Evolutionary conservation across 2,329 filamentous ascomycete genomes (phyloP).

Genomic region (Torrubiella hemipterigena): DNA sequence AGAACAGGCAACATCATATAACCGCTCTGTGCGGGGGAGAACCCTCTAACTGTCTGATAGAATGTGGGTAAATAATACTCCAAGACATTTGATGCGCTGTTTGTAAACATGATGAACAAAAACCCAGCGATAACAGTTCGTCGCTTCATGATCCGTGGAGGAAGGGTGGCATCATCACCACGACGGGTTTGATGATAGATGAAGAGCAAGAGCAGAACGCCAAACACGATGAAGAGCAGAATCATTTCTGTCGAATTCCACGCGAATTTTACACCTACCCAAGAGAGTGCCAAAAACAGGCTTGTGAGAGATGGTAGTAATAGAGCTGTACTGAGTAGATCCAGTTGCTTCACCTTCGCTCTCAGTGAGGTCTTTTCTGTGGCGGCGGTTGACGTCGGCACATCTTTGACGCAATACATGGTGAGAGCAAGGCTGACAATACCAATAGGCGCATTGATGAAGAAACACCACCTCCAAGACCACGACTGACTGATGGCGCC

Average conservation of each 20-base stretch:
- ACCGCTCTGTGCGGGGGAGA: slow-evolving; percentile 18
- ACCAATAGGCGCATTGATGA: slow-evolving; percentile 17
- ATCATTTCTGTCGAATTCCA: slow-evolving; percentile 19
- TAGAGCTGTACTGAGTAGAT: slow-evolving; percentile 11
- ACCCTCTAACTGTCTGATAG: slow-evolving; percentile 27
- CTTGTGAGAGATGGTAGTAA: slow-evolving; percentile 24
- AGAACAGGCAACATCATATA: slow-evolving; percentile 12
- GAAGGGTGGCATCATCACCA: slow-evolving; percentile 25
- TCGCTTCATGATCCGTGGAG: slow-evolving; percentile 24
- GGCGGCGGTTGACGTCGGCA: neutral
- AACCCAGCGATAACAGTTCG: slow-evolving; percentile 22
- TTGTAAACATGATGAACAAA: slow-evolving; percentile 22
- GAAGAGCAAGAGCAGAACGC: slow-evolving; percentile 17
- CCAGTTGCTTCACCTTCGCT: slow-evolving; percentile 7
- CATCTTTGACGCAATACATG: slow-evolving; percentile 2
- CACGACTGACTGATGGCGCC: slow-evolving; percentile 15
- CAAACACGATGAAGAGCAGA: slow-evolving; percentile 20
- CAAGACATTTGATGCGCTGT: slow-evolving; percentile 15
- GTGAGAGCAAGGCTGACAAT: slow-evolving; percentile 4
- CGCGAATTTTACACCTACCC: slow-evolving; percentile 23
- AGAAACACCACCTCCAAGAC: slow-evolving; percentile 23
- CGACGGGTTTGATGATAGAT: slow-evolving; percentile 18
- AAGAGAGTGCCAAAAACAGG: slow-evolving; percentile 33
- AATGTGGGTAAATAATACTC: slow-evolving; percentile 27
- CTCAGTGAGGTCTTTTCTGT: neutral